phyloP scores from a whole-genome alignment of 768 basidiomycete species.

The Psilocybe subaeruginosa region DNA sequence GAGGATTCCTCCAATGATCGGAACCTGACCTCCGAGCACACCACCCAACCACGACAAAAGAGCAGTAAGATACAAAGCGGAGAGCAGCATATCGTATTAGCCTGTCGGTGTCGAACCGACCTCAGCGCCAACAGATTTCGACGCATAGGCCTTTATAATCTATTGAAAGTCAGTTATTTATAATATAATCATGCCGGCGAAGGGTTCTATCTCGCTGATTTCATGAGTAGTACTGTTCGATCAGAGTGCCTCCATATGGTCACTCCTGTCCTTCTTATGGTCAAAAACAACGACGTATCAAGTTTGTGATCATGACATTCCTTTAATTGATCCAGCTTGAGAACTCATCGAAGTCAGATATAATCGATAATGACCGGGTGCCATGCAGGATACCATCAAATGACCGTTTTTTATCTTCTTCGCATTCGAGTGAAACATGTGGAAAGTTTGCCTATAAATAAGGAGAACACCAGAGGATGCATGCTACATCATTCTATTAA shows the following conservation, averaged over 20 bases:
- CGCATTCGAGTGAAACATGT: not conserved
- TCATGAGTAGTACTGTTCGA: not conserved
- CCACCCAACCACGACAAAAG: conserved; percentile 8
- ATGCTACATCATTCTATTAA: not conserved
- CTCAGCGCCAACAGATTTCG: too few relatives aligned
- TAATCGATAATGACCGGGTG: too few relatives aligned
- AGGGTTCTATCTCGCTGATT: conserved; percentile 8
- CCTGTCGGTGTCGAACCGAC: not conserved
- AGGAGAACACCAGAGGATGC: not conserved
- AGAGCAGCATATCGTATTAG: not conserved
- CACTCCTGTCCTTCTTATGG: not conserved
- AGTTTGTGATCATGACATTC: too few relatives aligned
- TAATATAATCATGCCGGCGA: not conserved
- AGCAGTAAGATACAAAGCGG: conserved; percentile 6
- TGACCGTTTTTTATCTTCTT: not conserved
- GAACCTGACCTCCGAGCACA: conserved; percentile 42
- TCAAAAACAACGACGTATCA: not conserved
- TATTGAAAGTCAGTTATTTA: too few relatives aligned
- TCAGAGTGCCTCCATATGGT: not conserved
- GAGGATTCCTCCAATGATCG: conserved; percentile 50
- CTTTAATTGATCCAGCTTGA: too few relatives aligned
- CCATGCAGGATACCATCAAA: too few relatives aligned
- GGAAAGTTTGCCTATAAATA: not conserved
- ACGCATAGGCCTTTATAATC: too few relatives aligned
- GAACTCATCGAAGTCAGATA: too few relatives aligned